phyloP scores from a whole-genome alignment of 257 asterid genomes.

The Salvia splendens region DNA sequence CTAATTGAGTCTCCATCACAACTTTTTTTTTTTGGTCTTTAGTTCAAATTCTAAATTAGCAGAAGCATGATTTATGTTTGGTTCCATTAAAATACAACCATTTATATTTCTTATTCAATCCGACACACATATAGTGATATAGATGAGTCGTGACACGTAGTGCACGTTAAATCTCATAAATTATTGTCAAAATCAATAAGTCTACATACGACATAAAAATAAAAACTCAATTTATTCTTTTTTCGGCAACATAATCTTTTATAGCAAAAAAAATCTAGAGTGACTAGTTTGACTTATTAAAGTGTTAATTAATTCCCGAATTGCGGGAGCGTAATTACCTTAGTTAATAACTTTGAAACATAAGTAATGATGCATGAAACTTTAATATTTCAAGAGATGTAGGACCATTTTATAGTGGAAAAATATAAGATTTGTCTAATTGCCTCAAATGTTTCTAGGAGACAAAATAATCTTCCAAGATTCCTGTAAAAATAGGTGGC shows the following conservation, averaged over 20 bases:
- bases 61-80: neutral
- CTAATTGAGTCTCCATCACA: constrained; percentile 4
- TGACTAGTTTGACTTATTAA: constrained; percentile 21
- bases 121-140: no score
- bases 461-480: constrained; percentile 23
- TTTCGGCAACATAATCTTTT: no score
- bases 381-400: constrained; percentile 14
- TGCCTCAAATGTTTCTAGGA: constrained; percentile 26
- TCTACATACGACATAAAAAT: no score
- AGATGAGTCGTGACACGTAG: no score
- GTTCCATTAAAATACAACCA: neutral
- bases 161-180: no score
- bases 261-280: no score
- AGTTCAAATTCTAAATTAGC: neutral
- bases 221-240: no score
- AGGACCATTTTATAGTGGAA: constrained; percentile 29
- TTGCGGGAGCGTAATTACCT: constrained; percentile 31
- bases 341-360: constrained; percentile 19
- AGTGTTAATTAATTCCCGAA: constrained; percentile 12
- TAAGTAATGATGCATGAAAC: constrained; percentile 20
- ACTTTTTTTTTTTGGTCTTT: neutral
- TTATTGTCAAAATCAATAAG: no score
- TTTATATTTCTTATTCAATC: no score
- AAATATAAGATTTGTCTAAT: constrained; percentile 28
- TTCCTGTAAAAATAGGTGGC: constrained; percentile 25